A percentile compares a stretch with the other conserved stretches of the same genome.
These are phyloP conservation scores for Cystoderma amianthinum DNA, from an alignment of 768 basidiomycete species.

Conservation along the genomic window DNA sequence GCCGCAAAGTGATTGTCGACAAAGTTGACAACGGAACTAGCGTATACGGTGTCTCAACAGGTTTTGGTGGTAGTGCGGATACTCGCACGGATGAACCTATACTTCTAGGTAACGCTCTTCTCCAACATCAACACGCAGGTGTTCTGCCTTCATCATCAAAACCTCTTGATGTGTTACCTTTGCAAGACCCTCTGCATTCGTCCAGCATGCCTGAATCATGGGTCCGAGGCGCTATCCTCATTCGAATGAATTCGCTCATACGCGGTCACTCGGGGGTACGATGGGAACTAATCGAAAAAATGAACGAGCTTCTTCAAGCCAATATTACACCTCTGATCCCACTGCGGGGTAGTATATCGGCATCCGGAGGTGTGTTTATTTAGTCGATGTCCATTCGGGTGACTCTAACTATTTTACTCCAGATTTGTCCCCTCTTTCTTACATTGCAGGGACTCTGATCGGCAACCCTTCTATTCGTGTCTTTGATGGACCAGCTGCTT, in stretches of 20 bases:
- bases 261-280: slow-evolving; percentile 86
- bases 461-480: slow-evolving; percentile 62
- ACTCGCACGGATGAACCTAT: slow-evolving; percentile 73
- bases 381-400: slow-evolving; percentile 6
- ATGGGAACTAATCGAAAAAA: slow-evolving; percentile 73
- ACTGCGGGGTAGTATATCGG: slow-evolving; percentile 76
- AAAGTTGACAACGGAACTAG: slow-evolving; percentile 65
- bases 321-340: slow-evolving; percentile 79
- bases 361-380: slow-evolving; percentile 58
- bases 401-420: slow-evolving; percentile 3
- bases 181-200: slow-evolving; percentile 60
- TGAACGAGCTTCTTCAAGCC: slow-evolving; percentile 63
- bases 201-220: slow-evolving; percentile 81
- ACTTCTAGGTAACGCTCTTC: slow-evolving; percentile 72
- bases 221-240: slow-evolving; percentile 82
- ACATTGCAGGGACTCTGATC: slow-evolving; percentile 72
- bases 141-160: slow-evolving; percentile 53
- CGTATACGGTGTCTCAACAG: slow-evolving; percentile 79
- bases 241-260: slow-evolving; percentile 86
- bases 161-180: slow-evolving; percentile 49
- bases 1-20: slow-evolving; percentile 54
- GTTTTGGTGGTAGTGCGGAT: slow-evolving; percentile 86
- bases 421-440: slow-evolving; percentile 78
- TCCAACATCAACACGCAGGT: slow-evolving; percentile 79
- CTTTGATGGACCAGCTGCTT: slow-evolving; percentile 45